Evolutionary conservation across 176 grass and related monocot species (phyloP), one percentile per base, ranked within the genome.

Genomic region (Musa acuminata): DNA sequence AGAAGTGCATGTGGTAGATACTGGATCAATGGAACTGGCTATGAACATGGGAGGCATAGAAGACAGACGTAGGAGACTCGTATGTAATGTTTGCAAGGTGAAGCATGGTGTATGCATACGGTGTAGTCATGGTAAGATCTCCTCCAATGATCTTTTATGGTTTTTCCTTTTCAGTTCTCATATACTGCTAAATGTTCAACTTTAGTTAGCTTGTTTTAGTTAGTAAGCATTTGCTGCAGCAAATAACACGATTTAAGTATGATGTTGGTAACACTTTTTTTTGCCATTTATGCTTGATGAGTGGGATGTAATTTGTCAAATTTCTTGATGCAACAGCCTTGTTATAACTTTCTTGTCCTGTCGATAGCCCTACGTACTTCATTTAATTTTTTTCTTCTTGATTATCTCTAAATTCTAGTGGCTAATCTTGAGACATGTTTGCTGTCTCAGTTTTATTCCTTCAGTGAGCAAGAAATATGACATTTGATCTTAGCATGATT

Each of bases 61-160:
- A 69, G 85, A 90, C 52, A 91, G 81, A 58, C 85, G 85, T 13
- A 84, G 75, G 79, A 95, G 91, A 59, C 80, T 99, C 70, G 72
- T 89, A 1, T 99, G 96, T 79, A 94, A 76, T 22, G 85, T 99
- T 50, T 99, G 96, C 84, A 99, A 99, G 81, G 77, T 95, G 73
- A 99, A 99, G 84, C 84, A 91, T 78, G 96, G 96, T 74, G 91
- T 85, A 77, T 99, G 96, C 70, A 35, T 99, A 62, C 88, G 96
- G 53, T 99, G 96, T 75, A 99, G 91, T 81, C 96, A 99, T 89
- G 96, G 96, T 99, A 91, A 86, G 78, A 58, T 64, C 25, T 23
- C 49, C 53, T 51, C 13, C 13, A 27, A 51, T 9, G 49, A 7
- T 21, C 22, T 20, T 51, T 51, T 51, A 17, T 62, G 57, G 6